Percentiles rank a stretch among this genome's conserved stretches.
Evolutionary conservation across 2,329 filamentous ascomycete genomes (phyloP).

Genomic region (Penicillium hesseltinei): DNA sequence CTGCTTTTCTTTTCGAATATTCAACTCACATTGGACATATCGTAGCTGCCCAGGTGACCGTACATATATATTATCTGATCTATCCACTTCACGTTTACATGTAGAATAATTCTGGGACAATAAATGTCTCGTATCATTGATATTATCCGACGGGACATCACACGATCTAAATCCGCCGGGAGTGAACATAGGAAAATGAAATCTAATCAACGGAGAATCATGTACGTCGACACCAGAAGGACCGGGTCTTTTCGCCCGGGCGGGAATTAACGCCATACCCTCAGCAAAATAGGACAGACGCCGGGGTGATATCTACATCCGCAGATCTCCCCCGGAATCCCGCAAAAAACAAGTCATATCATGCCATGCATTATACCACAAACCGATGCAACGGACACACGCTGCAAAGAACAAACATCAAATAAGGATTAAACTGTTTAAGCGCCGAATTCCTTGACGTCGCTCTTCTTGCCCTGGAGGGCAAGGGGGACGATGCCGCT

Average conservation of each 20-base stretch:
- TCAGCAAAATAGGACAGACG: conserved; percentile 30
- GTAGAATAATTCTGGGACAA: conserved; percentile 5
- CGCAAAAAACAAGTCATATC: conserved; percentile 31
- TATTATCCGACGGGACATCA: conserved; percentile 30
- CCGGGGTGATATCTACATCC: conserved; percentile 13
- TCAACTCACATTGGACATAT: neutral
- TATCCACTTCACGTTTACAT: neutral
- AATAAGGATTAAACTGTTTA: conserved; percentile 30
- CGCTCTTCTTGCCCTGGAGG: conserved; percentile 62
- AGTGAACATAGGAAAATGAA: conserved; percentile 27
- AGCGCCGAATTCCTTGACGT: conserved; percentile 59
- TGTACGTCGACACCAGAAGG: conserved; percentile 28
- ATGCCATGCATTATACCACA: conserved; percentile 42
- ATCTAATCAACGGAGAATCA: conserved; percentile 26
- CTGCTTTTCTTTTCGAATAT: neutral
- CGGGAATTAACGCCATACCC: conserved; percentile 31
- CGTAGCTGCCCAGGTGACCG: neutral
- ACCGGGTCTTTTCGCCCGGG: conserved; percentile 27
- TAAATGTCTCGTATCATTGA: conserved; percentile 23
- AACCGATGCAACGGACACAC: conserved; percentile 30
- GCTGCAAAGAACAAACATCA: conserved; percentile 29
- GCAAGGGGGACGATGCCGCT: conserved; percentile 94
- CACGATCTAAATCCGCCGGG: conserved; percentile 26
- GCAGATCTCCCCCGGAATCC: conserved; percentile 14
- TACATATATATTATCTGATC: neutral